Base-by-base conservation (phyloP, 2,329 filamentous ascomycete genomes). In the Pseudopithomyces chartarum region DNA sequence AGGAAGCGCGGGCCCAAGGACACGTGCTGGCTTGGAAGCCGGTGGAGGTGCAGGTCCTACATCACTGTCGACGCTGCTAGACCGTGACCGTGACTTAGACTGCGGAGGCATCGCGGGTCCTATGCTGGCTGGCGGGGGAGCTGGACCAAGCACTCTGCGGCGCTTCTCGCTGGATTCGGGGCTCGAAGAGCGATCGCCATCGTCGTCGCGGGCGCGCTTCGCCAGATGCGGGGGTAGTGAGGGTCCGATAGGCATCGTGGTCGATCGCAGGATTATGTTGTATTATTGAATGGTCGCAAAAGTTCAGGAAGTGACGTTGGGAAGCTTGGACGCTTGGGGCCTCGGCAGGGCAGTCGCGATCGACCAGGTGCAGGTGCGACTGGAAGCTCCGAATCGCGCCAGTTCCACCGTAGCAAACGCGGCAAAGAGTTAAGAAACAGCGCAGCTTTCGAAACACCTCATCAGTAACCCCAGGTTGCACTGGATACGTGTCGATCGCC, bases 241-340 rank as follows among this genome's bases (percentile, higher is more conserved):
- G 13, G 90, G 90, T 5, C 90, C 89, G 68, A 91, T 87, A 33
- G 87, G 79, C 88, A 91, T 91, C 19, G 17, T 76, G 68, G 13
- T 13, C 6, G 38, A 6, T 19, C 19, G 68, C 68, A 76, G 34
- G 38, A 45, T 50, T 46, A 43, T 57, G 15, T 29, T 22, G 33
- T 51, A 13, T 40, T 12, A 38, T 52, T 26, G 36, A 54, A 2
- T 19, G 53, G 49, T 42, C 22, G 32, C 34, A 29, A 19, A 43
- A 29, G 54, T 56, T 48, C 26, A 29, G 39, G 53, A 43, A 43
- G 46, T 54, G 52, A 45, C 56, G 38, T 49, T 50, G 51, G n/a
- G 61, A 60, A 70, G 66, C 62, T 66, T 62, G 61, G 65, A 60
- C 64, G 59, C 42, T 46, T 51, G 53, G 54, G 45, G 43, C 55